A percentile compares a stretch with the other conserved stretches of the same genome.
These are phyloP conservation scores for Debaryomyces subglobosus DNA, from an alignment of 1,139 yeast genomes.

Conservation along the genomic window DNA sequence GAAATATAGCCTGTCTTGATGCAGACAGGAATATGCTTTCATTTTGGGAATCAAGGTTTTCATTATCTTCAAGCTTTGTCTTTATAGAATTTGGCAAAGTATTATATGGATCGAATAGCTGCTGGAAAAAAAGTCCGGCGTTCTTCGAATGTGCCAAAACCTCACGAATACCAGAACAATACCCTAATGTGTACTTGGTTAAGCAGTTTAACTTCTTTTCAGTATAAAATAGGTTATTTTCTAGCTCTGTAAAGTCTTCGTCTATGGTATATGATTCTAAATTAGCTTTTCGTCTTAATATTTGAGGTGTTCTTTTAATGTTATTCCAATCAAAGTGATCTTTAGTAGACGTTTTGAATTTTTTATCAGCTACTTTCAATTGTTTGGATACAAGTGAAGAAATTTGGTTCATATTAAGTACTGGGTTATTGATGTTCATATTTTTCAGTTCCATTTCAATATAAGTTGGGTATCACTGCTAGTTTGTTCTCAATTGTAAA, in stretches of 20 bases:
- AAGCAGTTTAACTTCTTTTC: constrained; percentile 24
- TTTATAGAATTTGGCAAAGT: constrained; percentile 15
- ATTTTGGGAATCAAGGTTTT: constrained; percentile 1
- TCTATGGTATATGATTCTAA: constrained; percentile 38
- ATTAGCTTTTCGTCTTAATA: constrained; percentile 33
- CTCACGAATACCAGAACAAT: constrained; percentile 15
- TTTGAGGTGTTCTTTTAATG: constrained; percentile 34
- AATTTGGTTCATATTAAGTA: constrained; percentile 11
- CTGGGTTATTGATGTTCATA: neutral
- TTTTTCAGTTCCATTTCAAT: neutral
- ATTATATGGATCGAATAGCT: constrained; percentile 33
- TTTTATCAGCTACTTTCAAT: constrained; percentile 21
- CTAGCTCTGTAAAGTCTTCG: constrained; percentile 38
- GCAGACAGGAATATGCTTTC: constrained; percentile 11
- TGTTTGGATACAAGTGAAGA: constrained; percentile 18
- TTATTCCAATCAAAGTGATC: constrained; percentile 30
- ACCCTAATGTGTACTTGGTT: constrained; percentile 21
- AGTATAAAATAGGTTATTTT: constrained; percentile 20
- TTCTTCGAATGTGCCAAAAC: constrained; percentile 20
- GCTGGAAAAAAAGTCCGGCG: constrained; percentile 22
- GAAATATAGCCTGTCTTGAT: constrained; percentile 11
- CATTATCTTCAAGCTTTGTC: constrained; percentile 6
- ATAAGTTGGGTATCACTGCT: neutral
- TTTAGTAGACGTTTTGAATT: constrained; percentile 13
- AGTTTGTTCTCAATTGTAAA: neutral